These are phyloP conservation scores for Onygena corvina DNA, from an alignment of 2,329 filamentous ascomycete species.

Conservation along the genomic window DNA sequence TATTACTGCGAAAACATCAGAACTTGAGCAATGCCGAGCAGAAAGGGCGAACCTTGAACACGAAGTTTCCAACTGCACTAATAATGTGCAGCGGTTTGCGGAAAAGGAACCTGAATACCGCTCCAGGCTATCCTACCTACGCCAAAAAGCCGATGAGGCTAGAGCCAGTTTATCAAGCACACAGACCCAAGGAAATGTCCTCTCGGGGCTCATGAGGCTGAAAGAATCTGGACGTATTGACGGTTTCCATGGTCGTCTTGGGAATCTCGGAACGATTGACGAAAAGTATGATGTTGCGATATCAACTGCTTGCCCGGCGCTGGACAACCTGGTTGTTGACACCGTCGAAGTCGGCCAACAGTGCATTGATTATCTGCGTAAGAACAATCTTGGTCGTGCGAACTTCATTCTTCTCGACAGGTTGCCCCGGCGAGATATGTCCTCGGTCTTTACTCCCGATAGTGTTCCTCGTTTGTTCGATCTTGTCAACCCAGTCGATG, in stretches of 20 bases:
- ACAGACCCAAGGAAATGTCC: constrained; percentile 84
- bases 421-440: constrained; percentile 64
- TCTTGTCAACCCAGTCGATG: constrained; percentile 75
- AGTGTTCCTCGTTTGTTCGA: constrained; percentile 88
- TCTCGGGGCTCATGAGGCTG: constrained; percentile 83
- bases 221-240: constrained; percentile 94
- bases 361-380: constrained; percentile 93
- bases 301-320: constrained; percentile 79
- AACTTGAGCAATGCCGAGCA: constrained; percentile 63
- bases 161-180: constrained; percentile 78
- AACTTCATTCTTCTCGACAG: constrained; percentile 96
- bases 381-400: constrained; percentile 90
- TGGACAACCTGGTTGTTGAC: constrained; percentile 95
- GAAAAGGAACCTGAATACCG: constrained; percentile 72
- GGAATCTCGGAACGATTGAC: constrained; percentile 88
- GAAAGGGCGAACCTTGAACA: constrained; percentile 62
- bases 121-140: constrained; percentile 71
- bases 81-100: constrained; percentile 59
- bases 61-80: constrained; percentile 58
- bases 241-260: constrained; percentile 88
- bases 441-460: constrained; percentile 75
- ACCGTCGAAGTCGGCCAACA: constrained; percentile 93
- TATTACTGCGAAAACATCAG: constrained; percentile 56
- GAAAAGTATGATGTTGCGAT: constrained; percentile 94
- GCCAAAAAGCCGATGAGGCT: constrained; percentile 93